Conservation (phyloP, 2,329 filamentous ascomycete genomes). For the Iodosphaeria phyllophila region DNA sequence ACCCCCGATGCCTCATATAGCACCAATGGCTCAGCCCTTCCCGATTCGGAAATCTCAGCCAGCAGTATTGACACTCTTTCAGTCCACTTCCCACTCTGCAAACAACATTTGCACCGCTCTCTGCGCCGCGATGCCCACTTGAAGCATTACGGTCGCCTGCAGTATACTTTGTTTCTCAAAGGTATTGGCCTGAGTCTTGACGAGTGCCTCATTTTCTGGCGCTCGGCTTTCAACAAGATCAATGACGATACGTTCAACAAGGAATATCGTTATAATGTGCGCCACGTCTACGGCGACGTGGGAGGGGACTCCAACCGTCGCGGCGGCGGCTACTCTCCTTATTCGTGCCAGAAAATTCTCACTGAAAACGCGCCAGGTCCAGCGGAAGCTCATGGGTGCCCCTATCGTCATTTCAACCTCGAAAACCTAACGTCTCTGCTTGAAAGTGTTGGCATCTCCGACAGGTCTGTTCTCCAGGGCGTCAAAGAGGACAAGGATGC, state of each 20-base stretch:
- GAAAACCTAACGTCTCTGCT: constrained; percentile 71
- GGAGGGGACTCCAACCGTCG: constrained; percentile 80
- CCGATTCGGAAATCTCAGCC: constrained; percentile 58
- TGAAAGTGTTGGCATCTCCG: constrained; percentile 60
- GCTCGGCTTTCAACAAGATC: constrained; percentile 64
- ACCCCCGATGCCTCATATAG: constrained; percentile 75
- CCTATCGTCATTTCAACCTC: constrained; percentile 76
- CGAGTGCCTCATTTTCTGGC: constrained; percentile 85
- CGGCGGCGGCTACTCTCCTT: constrained; percentile 74
- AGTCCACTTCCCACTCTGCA: constrained; percentile 76
- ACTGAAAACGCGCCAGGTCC: constrained; percentile 74
- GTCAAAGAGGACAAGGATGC: constrained; percentile 81
- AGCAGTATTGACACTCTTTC: constrained; percentile 64
- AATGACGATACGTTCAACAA: constrained; percentile 95
- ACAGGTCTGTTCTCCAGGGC: constrained; percentile 57
- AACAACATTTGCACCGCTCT: constrained; percentile 76
- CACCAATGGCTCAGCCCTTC: constrained; percentile 41
- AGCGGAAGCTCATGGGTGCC: constrained; percentile 88
- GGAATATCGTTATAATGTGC: constrained; percentile 91
- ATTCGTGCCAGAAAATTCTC: constrained; percentile 87
- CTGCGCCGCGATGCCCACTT: constrained; percentile 77
- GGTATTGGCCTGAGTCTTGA: constrained; percentile 85
- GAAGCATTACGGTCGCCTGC: constrained; percentile 81
- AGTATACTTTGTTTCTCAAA: constrained; percentile 94
- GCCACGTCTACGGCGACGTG: constrained; percentile 89